Base-by-base conservation (phyloP, 164 flowering plant genomes). In the Kingdonia uniflora region DNA sequence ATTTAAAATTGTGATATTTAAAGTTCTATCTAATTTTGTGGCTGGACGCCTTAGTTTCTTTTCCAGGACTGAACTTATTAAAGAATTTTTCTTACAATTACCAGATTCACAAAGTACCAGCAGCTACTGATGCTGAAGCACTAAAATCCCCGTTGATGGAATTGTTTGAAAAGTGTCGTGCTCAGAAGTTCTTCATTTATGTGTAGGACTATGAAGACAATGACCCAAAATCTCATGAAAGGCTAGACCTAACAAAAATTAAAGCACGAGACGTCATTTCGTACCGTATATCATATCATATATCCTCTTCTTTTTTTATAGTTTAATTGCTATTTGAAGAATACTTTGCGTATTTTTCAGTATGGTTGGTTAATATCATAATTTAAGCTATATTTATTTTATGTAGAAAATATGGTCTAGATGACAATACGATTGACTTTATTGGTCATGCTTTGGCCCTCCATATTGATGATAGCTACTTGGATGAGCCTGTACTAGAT, bases 361-460 rank as follows among this genome's bases (percentile, higher is more conserved):
- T n/a, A n/a, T n/a, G n/a, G n/a, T n/a, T n/a, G n/a, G n/a, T n/a
- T n/a, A n/a, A n/a, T n/a, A n/a, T n/a, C n/a, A n/a, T n/a, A n/a
- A n/a, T n/a, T n/a, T n/a, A n/a, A n/a, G n/a, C n/a, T n/a, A n/a
- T n/a, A 1, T 42, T 29, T 16, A 49, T 61, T 20, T 58, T 21
- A 20, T 70, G 70, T 63, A 92, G 96, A 47, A 92, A 84, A 59
- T 92, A 87, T 68, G 96, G 92, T 23, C 73, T 92, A 39, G 96
- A 92, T 55, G 99, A 84, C 56, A 77, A 88, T 52, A 92, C 96
- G 10, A 59, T 84, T 50, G 99, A 88, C 64, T 88, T 92, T 58
- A 88, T 92, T 54, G 99, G 99, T 23, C 99, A 92, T 68, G 95
- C 99, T 15, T 67, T 88, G 76, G 96, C 99, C 11, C 91, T 92